Conservation (phyloP, 108 stramenopile genomes). For the Cyclostephanos invisitatus region DNA sequence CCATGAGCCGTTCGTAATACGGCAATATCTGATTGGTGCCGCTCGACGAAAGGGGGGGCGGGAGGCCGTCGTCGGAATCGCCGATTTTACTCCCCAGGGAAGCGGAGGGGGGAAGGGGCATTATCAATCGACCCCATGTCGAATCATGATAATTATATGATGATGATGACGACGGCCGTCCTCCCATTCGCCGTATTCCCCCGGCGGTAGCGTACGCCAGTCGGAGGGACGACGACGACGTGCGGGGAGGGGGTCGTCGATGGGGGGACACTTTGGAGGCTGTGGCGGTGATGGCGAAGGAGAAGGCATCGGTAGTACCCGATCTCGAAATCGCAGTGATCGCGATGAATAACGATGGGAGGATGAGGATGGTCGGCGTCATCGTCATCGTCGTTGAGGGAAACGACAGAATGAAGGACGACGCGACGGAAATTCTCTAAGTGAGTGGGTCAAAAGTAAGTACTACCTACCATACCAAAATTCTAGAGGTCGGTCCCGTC, state of each 20-base stretch:
- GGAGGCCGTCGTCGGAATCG: too few species aligned
- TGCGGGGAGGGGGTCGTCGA: neutral
- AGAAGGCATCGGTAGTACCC: neutral
- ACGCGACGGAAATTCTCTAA: too few species aligned
- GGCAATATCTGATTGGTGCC: neutral
- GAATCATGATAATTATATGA: neutral
- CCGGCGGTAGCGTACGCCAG: neutral
- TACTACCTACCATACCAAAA: too few species aligned
- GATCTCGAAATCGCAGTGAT: neutral
- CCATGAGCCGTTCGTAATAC: constrained; percentile 52
- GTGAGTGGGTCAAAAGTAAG: too few species aligned
- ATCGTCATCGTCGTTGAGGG: neutral
- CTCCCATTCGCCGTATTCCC: too few species aligned
- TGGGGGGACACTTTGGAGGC: neutral
- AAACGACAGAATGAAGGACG: too few species aligned
- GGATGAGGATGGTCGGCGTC: neutral
- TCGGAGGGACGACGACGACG: constrained; percentile 2
- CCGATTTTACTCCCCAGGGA: too few species aligned
- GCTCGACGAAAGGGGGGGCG: too few species aligned
- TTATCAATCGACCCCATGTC: too few species aligned
- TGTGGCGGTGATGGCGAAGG: neutral
- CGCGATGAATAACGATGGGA: neutral
- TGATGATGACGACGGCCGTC: neutral
- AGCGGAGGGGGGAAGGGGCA: too few species aligned
- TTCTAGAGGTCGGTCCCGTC: too few species aligned